Conservation (phyloP, 148 eudicot species). For the Euryodendron excelsum region DNA sequence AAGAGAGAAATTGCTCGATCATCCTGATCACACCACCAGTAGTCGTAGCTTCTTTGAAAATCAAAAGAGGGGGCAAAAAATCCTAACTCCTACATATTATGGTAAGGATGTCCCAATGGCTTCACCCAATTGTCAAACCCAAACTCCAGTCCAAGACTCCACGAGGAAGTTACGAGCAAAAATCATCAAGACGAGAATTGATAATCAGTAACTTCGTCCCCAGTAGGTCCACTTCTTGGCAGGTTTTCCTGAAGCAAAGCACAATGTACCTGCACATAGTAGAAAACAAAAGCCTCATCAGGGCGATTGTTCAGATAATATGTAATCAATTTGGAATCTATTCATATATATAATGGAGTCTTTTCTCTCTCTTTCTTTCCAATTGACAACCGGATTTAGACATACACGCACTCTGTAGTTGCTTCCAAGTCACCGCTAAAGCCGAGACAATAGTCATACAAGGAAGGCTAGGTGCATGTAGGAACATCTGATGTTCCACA, state of each 20-base stretch:
- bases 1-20: no score
- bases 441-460: background rate
- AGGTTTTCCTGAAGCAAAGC: constrained; percentile 96
- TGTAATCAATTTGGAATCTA: background rate
- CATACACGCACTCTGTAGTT: background rate
- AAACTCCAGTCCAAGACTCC: background rate
- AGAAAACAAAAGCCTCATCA: background rate
- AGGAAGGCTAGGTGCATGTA: background rate
- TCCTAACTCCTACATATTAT: no score
- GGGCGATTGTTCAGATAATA: background rate
- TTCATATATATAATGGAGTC: background rate
- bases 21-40: no score
- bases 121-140: background rate
- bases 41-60: background rate
- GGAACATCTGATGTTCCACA: background rate
- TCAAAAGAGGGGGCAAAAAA: background rate
- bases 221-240: constrained; percentile 98
- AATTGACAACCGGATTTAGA: background rate
- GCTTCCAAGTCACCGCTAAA: background rate
- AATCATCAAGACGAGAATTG: background rate
- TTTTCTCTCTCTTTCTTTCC: background rate
- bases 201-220: constrained; percentile 80
- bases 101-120: background rate
- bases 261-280: constrained; percentile 62
- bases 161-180: background rate